These are phyloP conservation scores for Agrocybe chaxingu DNA, from an alignment of 768 basidiomycete species.

Conservation along the genomic window DNA sequence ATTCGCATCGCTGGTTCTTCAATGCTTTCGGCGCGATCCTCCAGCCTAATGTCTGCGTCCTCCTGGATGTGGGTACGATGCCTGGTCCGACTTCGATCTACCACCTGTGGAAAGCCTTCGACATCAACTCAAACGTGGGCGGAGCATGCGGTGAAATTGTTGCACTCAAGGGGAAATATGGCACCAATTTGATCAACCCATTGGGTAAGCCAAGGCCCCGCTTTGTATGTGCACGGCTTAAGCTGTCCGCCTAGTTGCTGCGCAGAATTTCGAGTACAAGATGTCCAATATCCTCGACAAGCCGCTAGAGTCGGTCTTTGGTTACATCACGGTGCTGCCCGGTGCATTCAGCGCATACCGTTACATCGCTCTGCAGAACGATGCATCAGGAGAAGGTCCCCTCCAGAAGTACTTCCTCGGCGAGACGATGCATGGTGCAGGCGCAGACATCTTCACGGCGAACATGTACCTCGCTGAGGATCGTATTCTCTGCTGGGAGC, in stretches of 20 bases:
- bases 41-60: constrained; percentile 89
- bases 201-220: constrained; percentile 28
- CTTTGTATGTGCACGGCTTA: not conserved
- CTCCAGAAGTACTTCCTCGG: constrained; percentile 96
- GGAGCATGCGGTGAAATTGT: constrained; percentile 98
- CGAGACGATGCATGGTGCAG: constrained; percentile 89
- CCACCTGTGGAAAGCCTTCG: constrained; percentile 93
- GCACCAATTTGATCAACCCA: constrained; percentile 77
- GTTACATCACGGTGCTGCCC: constrained; percentile 92
- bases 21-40: constrained; percentile 81
- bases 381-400: constrained; percentile 77
- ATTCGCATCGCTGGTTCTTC: constrained; percentile 94
- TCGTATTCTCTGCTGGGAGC: constrained; percentile 95
- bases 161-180: constrained; percentile 83
- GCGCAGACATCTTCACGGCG: constrained; percentile 89
- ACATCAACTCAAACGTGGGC: constrained; percentile 86
- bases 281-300: constrained; percentile 93
- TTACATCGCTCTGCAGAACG: constrained; percentile 90
- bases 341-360: constrained; percentile 92
- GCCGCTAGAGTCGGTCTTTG: constrained; percentile 85
- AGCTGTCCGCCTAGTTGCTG: constrained; percentile 51
- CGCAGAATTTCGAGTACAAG: constrained; percentile 95
- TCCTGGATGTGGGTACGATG: constrained; percentile 81
- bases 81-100: constrained; percentile 89
- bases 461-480: constrained; percentile 97